A percentile compares a stretch with the other conserved stretches of the same genome.
Conservation (phyloP, 1,139 yeast species). For the Geotrichum bryndzae region DNA sequence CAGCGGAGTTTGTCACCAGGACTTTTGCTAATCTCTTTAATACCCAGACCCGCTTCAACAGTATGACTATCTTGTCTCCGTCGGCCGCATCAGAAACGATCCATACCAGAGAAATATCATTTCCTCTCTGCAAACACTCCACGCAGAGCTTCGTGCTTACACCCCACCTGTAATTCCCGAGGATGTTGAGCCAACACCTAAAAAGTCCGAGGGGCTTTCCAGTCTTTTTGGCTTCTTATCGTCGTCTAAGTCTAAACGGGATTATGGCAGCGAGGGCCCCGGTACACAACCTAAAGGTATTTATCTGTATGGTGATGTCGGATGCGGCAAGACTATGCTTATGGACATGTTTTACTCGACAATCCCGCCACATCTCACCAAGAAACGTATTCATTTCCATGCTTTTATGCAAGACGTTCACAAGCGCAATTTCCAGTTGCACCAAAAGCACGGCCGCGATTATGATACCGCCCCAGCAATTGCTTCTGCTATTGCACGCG, state of each 20-base stretch:
- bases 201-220: background rate
- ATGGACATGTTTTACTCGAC: conserved; percentile 92
- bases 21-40: background rate
- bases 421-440: conserved; percentile 75
- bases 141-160: conserved; percentile 23
- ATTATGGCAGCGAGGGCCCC: conserved; percentile 9
- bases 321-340: conserved; percentile 96
- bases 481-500: conserved; percentile 75
- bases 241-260: background rate
- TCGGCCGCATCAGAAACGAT: conserved; percentile 55
- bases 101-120: conserved; percentile 47
- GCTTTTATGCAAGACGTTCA: conserved; percentile 95
- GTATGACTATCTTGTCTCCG: conserved; percentile 51
- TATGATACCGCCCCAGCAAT: conserved; percentile 78
- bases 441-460: conserved; percentile 54
- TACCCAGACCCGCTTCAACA: conserved; percentile 39
- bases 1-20: background rate
- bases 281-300: conserved; percentile 62
- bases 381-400: conserved; percentile 83
- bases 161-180: conserved; percentile 22
- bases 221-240: conserved; percentile 13
- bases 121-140: conserved; percentile 27
- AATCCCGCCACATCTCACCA: conserved; percentile 68
- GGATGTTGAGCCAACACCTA: background rate
- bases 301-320: conserved; percentile 93